phyloP scores from a whole-genome alignment of 495 filamentous ascomycete genomes.

The Penicillium angulare region DNA sequence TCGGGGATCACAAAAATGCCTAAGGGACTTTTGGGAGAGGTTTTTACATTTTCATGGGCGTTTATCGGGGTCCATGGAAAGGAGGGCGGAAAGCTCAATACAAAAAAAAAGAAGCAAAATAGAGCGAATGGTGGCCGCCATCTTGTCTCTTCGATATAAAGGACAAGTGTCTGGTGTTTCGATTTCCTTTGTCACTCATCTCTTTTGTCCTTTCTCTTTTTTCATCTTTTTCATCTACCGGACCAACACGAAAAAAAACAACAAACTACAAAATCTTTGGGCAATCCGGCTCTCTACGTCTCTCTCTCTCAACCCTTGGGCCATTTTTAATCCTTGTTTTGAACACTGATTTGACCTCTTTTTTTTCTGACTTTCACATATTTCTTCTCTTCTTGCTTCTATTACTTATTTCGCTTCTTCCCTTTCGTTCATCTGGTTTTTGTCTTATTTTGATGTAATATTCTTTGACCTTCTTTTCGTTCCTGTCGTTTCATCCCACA shows the following conservation, averaged over 20 bases:
- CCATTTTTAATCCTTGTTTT: conserved; percentile 6
- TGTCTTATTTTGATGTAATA: conserved; percentile 29
- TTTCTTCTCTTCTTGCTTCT: conserved; percentile 4
- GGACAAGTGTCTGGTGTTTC: conserved; percentile 20
- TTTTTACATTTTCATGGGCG: not conserved
- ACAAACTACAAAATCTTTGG: conserved; percentile 8
- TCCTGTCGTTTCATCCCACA: not conserved
- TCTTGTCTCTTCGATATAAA: conserved; percentile 12
- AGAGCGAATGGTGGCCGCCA: conserved; percentile 27
- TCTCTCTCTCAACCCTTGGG: not conserved
- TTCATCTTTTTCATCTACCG: conserved; percentile 10
- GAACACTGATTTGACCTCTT: conserved; percentile 7
- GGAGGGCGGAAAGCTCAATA: no score
- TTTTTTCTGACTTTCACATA: conserved; percentile 7
- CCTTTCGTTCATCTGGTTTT: conserved; percentile 14
- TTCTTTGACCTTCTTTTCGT: conserved; percentile 8
- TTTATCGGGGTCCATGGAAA: conserved; percentile 4
- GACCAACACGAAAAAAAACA: conserved; percentile 10
- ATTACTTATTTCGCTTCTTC: conserved; percentile 1
- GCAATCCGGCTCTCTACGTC: conserved; percentile 9
- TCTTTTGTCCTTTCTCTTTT: conserved; percentile 14
- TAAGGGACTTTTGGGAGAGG: conserved; percentile 2
- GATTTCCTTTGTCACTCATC: conserved; percentile 24
- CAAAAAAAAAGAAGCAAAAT: conserved; percentile 15
- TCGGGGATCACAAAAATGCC: conserved; percentile 4